Evolutionary conservation across 805 yeast genomes (phyloP).

Genomic region (Lipomyces orientalis): DNA sequence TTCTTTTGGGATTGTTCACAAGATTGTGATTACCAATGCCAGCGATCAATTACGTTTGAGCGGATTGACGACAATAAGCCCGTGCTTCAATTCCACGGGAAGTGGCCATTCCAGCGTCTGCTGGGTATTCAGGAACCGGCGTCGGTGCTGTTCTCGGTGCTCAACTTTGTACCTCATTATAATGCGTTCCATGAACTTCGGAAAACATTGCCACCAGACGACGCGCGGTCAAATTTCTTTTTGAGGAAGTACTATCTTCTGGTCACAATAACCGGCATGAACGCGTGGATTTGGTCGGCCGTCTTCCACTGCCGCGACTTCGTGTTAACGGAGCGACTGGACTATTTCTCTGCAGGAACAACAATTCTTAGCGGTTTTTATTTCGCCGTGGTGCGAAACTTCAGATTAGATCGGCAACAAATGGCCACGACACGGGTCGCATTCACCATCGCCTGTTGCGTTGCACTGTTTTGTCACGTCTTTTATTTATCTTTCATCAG

Average conservation of each 20-base stretch:
- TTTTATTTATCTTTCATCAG: slow-evolving; percentile 63
- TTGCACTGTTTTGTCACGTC: slow-evolving; percentile 68
- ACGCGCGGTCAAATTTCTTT: slow-evolving; percentile 36
- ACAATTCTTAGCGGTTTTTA: slow-evolving; percentile 83
- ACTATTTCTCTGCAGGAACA: slow-evolving; percentile 91
- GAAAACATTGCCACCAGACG: slow-evolving; percentile 20
- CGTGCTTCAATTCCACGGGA: slow-evolving; percentile 89
- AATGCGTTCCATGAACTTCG: slow-evolving; percentile 43
- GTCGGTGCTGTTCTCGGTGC: slow-evolving; percentile 77
- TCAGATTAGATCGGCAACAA: slow-evolving; percentile 57
- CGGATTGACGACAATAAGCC: slow-evolving; percentile 57
- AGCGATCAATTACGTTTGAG: slow-evolving; percentile 68
- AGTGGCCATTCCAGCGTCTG: slow-evolving; percentile 89
- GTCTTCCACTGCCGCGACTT: slow-evolving; percentile 89
- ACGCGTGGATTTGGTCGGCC: slow-evolving; percentile 87
- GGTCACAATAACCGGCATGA: slow-evolving; percentile 69
- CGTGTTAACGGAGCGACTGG: slow-evolving; percentile 77
- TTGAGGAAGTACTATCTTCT: slow-evolving; percentile 49
- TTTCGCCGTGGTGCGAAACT: slow-evolving; percentile 64
- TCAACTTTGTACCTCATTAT: slow-evolving; percentile 70
- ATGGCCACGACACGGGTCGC: slow-evolving; percentile 43
- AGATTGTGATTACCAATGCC: slow-evolving; percentile 94
- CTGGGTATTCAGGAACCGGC: slow-evolving; percentile 86
- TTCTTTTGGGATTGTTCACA: slow-evolving; percentile 76
- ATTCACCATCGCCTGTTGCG: slow-evolving; percentile 52